Conservation (phyloP, 2,329 filamentous ascomycete species). For the Chaetomium sp. region DNA sequence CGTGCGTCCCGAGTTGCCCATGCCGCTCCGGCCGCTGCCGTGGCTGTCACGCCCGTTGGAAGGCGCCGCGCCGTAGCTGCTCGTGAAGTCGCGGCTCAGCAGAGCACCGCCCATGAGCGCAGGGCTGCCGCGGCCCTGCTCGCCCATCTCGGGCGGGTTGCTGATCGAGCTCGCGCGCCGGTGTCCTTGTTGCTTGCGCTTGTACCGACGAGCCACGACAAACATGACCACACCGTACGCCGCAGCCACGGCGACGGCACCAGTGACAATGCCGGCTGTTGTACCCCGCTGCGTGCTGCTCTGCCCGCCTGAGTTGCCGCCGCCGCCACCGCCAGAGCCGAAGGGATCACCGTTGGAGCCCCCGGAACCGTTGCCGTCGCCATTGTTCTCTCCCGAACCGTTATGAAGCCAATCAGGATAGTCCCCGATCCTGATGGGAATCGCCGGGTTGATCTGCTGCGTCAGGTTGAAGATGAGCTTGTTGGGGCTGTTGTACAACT, state of each 20-base stretch:
- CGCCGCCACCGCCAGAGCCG: conserved; percentile 31
- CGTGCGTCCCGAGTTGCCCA: conserved; percentile 48
- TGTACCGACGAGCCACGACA: conserved; percentile 82
- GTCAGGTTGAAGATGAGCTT: conserved; percentile 66
- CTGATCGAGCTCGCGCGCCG: conserved; percentile 69
- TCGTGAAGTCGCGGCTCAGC: conserved; percentile 48
- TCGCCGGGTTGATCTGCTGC: conserved; percentile 73
- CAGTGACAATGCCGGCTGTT: conserved; percentile 65
- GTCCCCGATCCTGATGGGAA: conserved; percentile 55
- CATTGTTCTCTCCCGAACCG: conserved; percentile 22
- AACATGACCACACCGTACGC: conserved; percentile 96
- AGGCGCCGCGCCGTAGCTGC: conserved; percentile 45
- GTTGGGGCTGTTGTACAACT: conserved; percentile 65
- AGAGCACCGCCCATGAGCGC: conserved; percentile 66
- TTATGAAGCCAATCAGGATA: conserved; percentile 32
- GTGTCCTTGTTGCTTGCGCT: conserved; percentile 74
- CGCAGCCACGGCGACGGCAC: conserved; percentile 69
- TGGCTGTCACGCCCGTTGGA: conserved; percentile 49
- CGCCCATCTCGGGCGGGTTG: conserved; percentile 49
- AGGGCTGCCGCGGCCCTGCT: conserved; percentile 48
- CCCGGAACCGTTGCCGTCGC: conserved; percentile 28
- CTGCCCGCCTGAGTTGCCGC: conserved; percentile 38
- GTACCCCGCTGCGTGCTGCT: conserved; percentile 56
- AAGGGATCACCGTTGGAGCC: conserved; percentile 34
- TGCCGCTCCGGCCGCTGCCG: conserved; percentile 47